Evolutionary conservation across 495 filamentous ascomycete genomes (phyloP), one percentile per base, ranked within the genome.

Genomic region (Sphaerosporella brunnea): DNA sequence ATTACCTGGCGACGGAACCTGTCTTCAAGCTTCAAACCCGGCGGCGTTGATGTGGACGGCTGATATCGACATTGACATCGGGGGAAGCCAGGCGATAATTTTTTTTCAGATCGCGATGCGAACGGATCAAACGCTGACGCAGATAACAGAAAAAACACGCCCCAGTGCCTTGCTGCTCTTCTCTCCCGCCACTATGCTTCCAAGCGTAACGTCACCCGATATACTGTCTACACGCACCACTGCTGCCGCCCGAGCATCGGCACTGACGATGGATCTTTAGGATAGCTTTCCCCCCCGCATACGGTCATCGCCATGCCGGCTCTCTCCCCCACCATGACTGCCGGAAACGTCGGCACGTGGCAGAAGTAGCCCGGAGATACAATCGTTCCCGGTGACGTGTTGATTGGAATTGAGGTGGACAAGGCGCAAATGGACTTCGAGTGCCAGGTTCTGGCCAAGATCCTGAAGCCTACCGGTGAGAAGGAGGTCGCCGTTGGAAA

Each of bases 381-480:
- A 45, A 78, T 99, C 61, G 65, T 74, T 48, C 86, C 92, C 37
- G 92, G 92, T 61, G 92, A 99, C 66, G 87, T 96, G n/a, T 67
- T 99, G 49, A 90, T 96, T 23, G 92, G 96, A 71, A 96, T 99
- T 62, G 92, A 99, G 71, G 96, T 92, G 60, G 92, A 99, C 66
- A 99, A 99, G 73, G 92, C 92, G 35, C 92, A 99, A 67, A 99
- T 99, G 92, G 92, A 99, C 71, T 99, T 99, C 59, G 92, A 99
- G 66, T 99, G 92, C 66, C 92, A 99, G 66, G 72, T 93, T 26
- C 68, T 99, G 48, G 92, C 92, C 49, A 96, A 95, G 74, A 74
- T 96, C 50, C 66, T 99, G 64, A 93, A 85, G 69, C 82, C 93
- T 2, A 78, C 78, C 25, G 92, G 92, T 39, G 85, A 82, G 66